Base-by-base conservation (phyloP, 2,329 filamentous ascomycete genomes). In the Colletotrichum lentis region DNA sequence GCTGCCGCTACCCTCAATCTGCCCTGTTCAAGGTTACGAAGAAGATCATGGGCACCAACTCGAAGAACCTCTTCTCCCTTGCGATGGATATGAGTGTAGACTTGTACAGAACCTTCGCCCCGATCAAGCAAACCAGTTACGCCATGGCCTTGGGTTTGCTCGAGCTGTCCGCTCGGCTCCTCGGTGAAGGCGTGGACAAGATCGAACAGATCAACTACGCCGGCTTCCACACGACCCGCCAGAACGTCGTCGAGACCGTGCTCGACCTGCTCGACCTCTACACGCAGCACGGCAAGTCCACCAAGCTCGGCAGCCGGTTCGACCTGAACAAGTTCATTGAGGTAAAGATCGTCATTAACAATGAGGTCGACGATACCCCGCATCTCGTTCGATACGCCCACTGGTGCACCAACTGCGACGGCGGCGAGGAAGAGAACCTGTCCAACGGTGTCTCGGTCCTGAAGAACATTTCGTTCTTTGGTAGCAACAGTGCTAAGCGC, bases 261-360 rank as follows among this genome's bases (percentile, higher is more conserved):
- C 88, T 97, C 46, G 96, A 98, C 75, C 84, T 97, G 0, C 85
- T 98, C 31, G 95, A 99, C 75, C 86, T 98, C 3, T 98, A 97
- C 78, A 96, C 93, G 0, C 92, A 97, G 75, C 91, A 96, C 76
- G 88, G 88, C 62, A 86, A 88, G 72, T 84, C 85, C 59, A 97
- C 94, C 41, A 88, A 90, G 58, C 83, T 97, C 22, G 94, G 94
- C 7, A 83, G 86, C 18, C 82, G 86, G 55, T 91, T 93, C 78
- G 87, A 90, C 54, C 84, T 95, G 50, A 90, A 95, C 72, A 86
- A 86, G 62, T 95, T 97, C 76, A 92, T 98, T 75, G 88, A 91
- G 71, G 89, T 96, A 73, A 93, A 96, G 76, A 97, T 98, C 71
- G 85, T 88, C 27, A 84, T 97, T 70, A 97, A 98, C 78, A 88